Evolutionary conservation across 208 protist species (phyloP).

Genomic region (Porcisia hertigi): DNA sequence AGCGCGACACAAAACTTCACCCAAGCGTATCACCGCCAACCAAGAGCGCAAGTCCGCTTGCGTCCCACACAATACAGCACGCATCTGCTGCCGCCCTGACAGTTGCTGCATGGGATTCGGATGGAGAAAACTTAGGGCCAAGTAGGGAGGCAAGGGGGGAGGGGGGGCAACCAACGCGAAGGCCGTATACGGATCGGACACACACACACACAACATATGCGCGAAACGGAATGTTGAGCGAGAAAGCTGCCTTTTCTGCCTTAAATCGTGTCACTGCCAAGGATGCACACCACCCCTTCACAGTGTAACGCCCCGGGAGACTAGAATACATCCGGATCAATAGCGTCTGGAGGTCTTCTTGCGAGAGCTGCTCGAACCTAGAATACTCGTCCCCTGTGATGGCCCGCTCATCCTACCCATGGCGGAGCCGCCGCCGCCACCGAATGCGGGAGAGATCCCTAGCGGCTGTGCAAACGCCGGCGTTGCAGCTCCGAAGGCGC

Average conservation of each 20-base stretch:
- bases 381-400: conserved; percentile 3
- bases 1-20: no score
- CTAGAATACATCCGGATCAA: neutral
- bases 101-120: neutral
- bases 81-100: no score
- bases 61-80: no score
- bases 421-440: neutral
- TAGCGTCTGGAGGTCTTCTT: conserved; percentile 4
- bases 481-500: conserved; percentile 15
- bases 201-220: neutral
- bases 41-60: no score
- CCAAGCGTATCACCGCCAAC: no score
- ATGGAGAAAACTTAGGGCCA: neutral
- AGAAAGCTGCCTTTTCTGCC: no score
- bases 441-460: conserved; percentile 1
- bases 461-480: conserved; percentile 7
- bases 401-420: neutral
- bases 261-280: no score
- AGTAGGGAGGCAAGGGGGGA: neutral
- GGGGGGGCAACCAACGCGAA: neutral
- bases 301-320: no score
- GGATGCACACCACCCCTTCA: no score
- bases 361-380: conserved; percentile 2
- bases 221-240: no score
- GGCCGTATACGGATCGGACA: neutral